phyloP scores from a whole-genome alignment of 257 asterid species.

The Primulina tabacum region DNA sequence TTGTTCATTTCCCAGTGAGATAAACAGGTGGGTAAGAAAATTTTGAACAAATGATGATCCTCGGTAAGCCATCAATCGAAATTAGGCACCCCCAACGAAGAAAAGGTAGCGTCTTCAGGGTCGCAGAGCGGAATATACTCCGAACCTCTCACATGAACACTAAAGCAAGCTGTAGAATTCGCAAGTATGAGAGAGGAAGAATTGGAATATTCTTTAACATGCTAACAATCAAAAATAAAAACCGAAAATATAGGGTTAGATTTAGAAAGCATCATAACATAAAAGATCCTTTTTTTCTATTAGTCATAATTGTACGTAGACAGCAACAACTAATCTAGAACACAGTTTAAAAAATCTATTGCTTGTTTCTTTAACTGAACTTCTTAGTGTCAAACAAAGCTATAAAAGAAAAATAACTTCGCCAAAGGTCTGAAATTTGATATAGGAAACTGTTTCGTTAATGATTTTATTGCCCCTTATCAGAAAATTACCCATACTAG shows the following conservation, averaged over 20 bases:
- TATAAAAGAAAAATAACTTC: not conserved
- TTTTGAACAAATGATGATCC: not conserved
- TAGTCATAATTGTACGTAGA: not conserved
- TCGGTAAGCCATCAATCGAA: constrained; percentile 37
- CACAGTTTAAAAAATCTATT: not conserved
- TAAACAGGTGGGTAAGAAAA: constrained; percentile 2
- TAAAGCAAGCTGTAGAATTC: constrained; percentile 75
- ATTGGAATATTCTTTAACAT: not conserved
- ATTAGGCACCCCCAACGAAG: constrained; percentile 46
- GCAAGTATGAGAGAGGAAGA: constrained; percentile 11
- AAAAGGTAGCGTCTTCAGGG: constrained; percentile 53
- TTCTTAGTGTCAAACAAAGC: constrained; percentile 2
- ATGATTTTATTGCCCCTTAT: not conserved
- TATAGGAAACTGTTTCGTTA: not conserved
- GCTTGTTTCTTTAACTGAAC: not conserved
- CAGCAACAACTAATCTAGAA: constrained; percentile 2
- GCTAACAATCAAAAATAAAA: not conserved
- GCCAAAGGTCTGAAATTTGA: not conserved
- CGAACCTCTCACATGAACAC: constrained; percentile 93
- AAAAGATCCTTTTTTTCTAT: constrained; percentile 11
- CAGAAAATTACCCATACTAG: not conserved
- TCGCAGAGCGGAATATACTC: constrained; percentile 81
- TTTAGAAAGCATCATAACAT: not conserved
- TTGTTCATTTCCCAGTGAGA: not conserved
- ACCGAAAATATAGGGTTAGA: not conserved